Conservation (phyloP, 495 filamentous ascomycete species). For the Staphylotrichum longicolle region DNA sequence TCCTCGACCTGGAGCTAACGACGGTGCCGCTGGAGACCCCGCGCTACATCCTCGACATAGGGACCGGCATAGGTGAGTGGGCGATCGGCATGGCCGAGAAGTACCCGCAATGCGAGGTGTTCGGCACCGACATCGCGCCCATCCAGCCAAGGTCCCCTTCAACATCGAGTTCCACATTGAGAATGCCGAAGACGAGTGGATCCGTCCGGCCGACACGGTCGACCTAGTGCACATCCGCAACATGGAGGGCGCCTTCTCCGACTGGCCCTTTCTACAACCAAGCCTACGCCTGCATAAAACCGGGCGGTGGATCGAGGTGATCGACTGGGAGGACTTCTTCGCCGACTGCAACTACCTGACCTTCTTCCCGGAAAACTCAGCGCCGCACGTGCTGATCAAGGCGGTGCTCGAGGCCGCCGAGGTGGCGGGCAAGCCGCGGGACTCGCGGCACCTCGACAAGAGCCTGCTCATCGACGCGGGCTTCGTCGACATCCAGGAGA, state of each 20-base stretch:
- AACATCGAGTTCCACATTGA: constrained; percentile 72
- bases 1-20: constrained; percentile 60
- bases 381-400: constrained; percentile 33
- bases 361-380: constrained; percentile 42
- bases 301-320: constrained; percentile 64
- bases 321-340: constrained; percentile 52
- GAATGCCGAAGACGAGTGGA: constrained; percentile 61
- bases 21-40: constrained; percentile 55
- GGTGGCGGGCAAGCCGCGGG: constrained; percentile 47
- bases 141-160: constrained; percentile 56
- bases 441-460: constrained; percentile 54
- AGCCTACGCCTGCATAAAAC: constrained; percentile 57
- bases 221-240: constrained; percentile 66
- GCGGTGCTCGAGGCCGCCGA: constrained; percentile 44
- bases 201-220: constrained; percentile 54
- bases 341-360: constrained; percentile 39
- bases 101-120: constrained; percentile 61
- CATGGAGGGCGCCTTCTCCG: constrained; percentile 60
- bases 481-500: constrained; percentile 58
- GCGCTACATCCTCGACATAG: constrained; percentile 63
- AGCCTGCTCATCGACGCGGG: constrained; percentile 53
- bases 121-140: constrained; percentile 66
- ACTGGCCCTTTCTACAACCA: constrained; percentile 61
- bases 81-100: constrained; percentile 67
- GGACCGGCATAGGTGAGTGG: constrained; percentile 71